A percentile compares a stretch with the other conserved stretches of the same genome.
Conservation (phyloP, 352 stramenopile genomes). For the Phytophthora kernoviae region DNA sequence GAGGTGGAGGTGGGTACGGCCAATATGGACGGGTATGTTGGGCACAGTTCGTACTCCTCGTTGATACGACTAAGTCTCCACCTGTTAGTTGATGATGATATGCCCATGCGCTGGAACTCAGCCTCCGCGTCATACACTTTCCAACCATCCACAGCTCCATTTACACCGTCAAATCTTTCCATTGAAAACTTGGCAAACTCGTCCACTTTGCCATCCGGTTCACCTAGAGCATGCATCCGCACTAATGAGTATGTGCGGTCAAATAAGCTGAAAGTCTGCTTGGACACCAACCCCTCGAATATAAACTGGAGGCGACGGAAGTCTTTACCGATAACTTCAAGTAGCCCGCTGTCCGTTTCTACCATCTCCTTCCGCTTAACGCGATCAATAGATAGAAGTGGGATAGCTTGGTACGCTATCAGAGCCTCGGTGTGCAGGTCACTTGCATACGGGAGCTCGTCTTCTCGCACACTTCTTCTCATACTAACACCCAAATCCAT, state of each 20-base stretch:
- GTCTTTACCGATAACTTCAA: constrained; percentile 83
- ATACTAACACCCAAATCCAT: constrained; percentile 28
- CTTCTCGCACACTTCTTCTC: constrained; percentile 38
- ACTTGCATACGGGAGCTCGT: constrained; percentile 51
- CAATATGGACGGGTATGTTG: constrained; percentile 81
- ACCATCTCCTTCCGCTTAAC: constrained; percentile 78
- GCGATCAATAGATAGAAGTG: constrained; percentile 70
- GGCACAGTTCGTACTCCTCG: constrained; percentile 66
- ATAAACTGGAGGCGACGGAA: constrained; percentile 80
- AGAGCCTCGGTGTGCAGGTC: constrained; percentile 44
- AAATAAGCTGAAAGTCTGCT: constrained; percentile 82
- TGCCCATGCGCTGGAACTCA: constrained; percentile 75
- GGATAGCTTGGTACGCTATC: constrained; percentile 73
- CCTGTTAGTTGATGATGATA: constrained; percentile 48
- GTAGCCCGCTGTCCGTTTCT: constrained; percentile 71
- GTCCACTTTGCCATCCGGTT: constrained; percentile 49
- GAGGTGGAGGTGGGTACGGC: constrained; percentile 67
- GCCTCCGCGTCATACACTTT: constrained; percentile 68
- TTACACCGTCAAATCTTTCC: constrained; percentile 52
- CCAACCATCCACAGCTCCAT: constrained; percentile 58
- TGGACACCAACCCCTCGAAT: constrained; percentile 74
- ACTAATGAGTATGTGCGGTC: constrained; percentile 69
- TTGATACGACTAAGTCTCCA: constrained; percentile 82
- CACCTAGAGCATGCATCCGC: constrained; percentile 60
- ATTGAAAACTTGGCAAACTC: constrained; percentile 72